A percentile compares a stretch with the other conserved stretches of the same genome.
Evolutionary conservation across 2,329 filamentous ascomycete species (phyloP).

Genomic region (Apiospora arundinis): DNA sequence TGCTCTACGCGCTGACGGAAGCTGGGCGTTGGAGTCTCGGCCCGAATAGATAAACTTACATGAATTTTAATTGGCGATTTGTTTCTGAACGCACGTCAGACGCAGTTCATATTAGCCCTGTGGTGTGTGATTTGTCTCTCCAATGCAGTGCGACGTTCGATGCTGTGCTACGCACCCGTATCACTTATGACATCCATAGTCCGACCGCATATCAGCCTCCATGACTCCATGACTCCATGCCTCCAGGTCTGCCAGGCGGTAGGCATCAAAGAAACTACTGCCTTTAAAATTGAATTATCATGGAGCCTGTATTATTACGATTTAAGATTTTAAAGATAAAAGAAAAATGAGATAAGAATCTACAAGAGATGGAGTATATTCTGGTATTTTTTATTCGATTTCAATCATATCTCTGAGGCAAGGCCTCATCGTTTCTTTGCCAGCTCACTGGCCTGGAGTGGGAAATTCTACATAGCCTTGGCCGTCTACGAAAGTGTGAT

Average conservation of each 20-base stretch:
- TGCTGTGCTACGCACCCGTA: not conserved
- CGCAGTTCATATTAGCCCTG: slow-evolving; percentile 1
- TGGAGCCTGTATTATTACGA: too few species aligned
- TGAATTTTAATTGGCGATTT: slow-evolving; percentile 1
- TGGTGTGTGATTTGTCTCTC: not conserved
- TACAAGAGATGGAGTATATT: too few species aligned
- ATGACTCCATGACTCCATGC: not conserved
- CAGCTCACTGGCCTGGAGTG: not conserved
- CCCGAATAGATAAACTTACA: slow-evolving; percentile 9
- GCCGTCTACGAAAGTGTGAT: slow-evolving; percentile 30
- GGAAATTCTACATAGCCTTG: slow-evolving; percentile 11
- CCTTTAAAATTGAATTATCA: too few species aligned
- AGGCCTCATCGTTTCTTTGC: not conserved
- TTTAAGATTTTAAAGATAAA: too few species aligned
- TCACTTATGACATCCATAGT: not conserved
- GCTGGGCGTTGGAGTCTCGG: slow-evolving; percentile 11
- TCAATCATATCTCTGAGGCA: not conserved
- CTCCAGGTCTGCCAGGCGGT: not conserved
- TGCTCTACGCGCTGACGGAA: slow-evolving; percentile 1
- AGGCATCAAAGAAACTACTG: not conserved
- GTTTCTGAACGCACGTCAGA: slow-evolving; percentile 13
- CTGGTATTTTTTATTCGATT: too few species aligned
- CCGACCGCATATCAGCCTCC: not conserved
- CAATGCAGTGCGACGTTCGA: slow-evolving; percentile 8
- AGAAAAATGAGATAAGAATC: too few species aligned